phyloP scores from a whole-genome alignment of 73 alveolate species.

The Tetrahymena thermophila region DNA sequence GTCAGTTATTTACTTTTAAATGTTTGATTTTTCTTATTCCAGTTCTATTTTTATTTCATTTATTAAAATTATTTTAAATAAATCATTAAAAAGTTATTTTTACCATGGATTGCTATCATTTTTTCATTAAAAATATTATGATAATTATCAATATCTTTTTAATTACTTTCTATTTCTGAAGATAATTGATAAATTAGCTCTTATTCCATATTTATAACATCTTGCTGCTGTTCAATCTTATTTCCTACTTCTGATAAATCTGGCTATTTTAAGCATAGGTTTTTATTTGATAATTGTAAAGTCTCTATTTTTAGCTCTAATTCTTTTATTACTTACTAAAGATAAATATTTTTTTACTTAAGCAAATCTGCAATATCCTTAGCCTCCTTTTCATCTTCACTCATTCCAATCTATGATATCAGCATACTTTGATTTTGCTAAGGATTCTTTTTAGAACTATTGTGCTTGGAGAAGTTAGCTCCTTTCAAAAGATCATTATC shows the following conservation, averaged over 20 bases:
- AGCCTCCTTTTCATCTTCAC: background rate
- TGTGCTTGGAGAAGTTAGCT: background rate
- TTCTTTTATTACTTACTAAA: background rate
- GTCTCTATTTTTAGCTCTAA: background rate
- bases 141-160: background rate
- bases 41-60: background rate
- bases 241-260: background rate
- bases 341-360: background rate
- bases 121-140: background rate
- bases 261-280: background rate
- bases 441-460: background rate
- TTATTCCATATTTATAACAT: background rate
- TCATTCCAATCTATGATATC: background rate
- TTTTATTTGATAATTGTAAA: background rate
- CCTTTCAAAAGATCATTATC: background rate
- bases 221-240: background rate
- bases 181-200: background rate
- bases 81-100: background rate
- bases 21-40: background rate
- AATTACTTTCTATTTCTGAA: background rate
- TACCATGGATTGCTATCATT: background rate
- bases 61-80: background rate
- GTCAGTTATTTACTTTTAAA: background rate
- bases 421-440: background rate
- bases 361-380: background rate